Evolutionary conservation across 2,329 filamentous ascomycete genomes (phyloP), one percentile per base, ranked within the genome.

Genomic region (Pseudogymnoascus verrucosus): DNA sequence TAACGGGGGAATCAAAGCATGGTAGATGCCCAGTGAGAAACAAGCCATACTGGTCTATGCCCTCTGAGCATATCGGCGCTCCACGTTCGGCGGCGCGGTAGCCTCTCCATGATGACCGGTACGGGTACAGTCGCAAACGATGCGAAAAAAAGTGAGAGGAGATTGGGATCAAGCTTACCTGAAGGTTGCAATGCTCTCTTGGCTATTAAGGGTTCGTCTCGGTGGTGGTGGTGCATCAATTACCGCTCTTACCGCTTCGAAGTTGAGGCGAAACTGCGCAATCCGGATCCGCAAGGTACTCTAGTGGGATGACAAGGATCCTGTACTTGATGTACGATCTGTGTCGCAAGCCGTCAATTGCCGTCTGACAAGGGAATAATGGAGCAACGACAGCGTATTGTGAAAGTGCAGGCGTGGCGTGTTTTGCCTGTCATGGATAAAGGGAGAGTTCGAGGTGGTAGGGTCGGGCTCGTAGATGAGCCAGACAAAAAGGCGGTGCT

Each of bases 321-420:
- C 40, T 44, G 40, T 44, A 44, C 40, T 44, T 59, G 51, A 28
- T 28, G 51, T 28, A 26, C 23, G 23, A 36, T 59, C 51, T 59
- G 51, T 59, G 51, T 59, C 23, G 51, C 51, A 59, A 59, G 51
- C 51, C 51, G 51, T 59, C 23, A 36, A 31, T 36, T 31, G 51
- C 31, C 26, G 31, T 59, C 40, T 59, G 51, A 28, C 31, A 59
- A 28, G 51, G 51, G 51, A 31, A 59, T 12, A 59, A 59, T 59
- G 23, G 51, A 59, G 21, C 21, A 31, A 31, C 31, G 31, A 59
- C 51, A 31, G 31, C 31, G 23, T 44, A 59, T 59, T 19, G 51
- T 36, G 51, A 59, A 59, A 59, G 31, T 59, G 51, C 51, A 59
- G 26, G 51, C 40, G 40, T 44, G 40, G 40, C 40, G 40, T 44